These are phyloP conservation scores for Globisporangium echinulatum DNA, from an alignment of 352 stramenopile genomes.

Conservation along the genomic window DNA sequence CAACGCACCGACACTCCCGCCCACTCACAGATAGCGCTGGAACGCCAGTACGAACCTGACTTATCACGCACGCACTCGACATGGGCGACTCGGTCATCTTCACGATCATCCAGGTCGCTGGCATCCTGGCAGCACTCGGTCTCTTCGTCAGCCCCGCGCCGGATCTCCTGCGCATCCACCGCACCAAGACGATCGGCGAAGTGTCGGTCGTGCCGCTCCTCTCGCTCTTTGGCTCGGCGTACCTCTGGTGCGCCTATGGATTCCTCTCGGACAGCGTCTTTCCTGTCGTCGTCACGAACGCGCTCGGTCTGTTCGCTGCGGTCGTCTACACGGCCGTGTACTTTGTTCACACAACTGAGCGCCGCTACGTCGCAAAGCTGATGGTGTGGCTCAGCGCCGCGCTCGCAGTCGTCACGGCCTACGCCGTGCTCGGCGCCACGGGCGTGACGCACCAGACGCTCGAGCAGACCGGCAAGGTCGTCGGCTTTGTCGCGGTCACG, in stretches of 20 bases:
- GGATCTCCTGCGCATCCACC: slow-evolving; percentile 8
- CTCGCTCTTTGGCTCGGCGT: slow-evolving; percentile 5
- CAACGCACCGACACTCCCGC: too few species aligned
- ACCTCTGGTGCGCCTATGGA: slow-evolving; percentile 8
- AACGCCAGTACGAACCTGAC: too few species aligned
- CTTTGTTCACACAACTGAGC: slow-evolving; percentile 2
- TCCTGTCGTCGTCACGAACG: slow-evolving; percentile 7
- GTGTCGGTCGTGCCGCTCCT: slow-evolving; percentile 10
- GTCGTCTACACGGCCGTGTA: slow-evolving; percentile 4
- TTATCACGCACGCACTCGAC: background rate
- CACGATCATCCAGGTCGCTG: slow-evolving; percentile 5
- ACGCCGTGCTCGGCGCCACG: slow-evolving; percentile 18
- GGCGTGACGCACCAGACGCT: slow-evolving; percentile 21
- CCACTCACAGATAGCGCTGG: too few species aligned
- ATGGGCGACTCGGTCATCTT: slow-evolving; percentile 7
- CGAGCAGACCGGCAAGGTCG: slow-evolving; percentile 10
- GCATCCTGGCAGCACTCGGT: slow-evolving; percentile 2
- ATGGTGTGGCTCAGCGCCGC: background rate
- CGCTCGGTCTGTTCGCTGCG: slow-evolving; percentile 1
- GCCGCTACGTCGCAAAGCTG: slow-evolving; percentile 1
- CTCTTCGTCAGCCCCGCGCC: slow-evolving; percentile 8
- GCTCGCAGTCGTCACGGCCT: slow-evolving; percentile 14
- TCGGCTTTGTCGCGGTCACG: slow-evolving; percentile 15
- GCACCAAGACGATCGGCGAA: slow-evolving; percentile 8
- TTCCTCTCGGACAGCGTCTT: slow-evolving; percentile 7